Evolutionary conservation across 768 basidiomycete genomes (phyloP), one percentile per base, ranked within the genome.

Genomic region (Mycena galopus): DNA sequence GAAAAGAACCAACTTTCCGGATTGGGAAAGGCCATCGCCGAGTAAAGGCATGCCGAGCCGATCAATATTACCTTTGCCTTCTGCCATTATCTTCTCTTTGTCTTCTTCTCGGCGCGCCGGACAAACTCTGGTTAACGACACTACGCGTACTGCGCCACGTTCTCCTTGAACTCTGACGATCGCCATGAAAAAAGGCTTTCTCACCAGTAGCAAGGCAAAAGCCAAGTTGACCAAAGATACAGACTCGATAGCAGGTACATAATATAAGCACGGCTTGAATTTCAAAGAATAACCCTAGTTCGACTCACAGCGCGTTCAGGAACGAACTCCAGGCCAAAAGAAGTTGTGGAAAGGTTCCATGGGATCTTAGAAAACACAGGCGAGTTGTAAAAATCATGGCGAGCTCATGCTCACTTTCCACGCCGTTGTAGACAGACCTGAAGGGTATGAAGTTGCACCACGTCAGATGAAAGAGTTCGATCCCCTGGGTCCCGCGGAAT

Each of bases 161-260:
- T n/a, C n/a, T n/a, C n/a, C 16, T 17, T 56, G 29, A 27, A 6
- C 16, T 7, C 17, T 21, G 9, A 32, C 42, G 32, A 62, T 3
- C n/a, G n/a, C n/a, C 58, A 70, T 70, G 69, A 70, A 70, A 23
- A 61, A 32, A 37, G 69, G 69, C 4, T 70, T 70, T 51, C 56
- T 65, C 16, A 71, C 32, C 51, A 60, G 35, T 32, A 11, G 37
- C 57, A 71, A 71, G 37, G 70, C 70, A 9, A 60, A 65, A 32
- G 64, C 64, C 29, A 62, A 59, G 42, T 44, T 44, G n/a, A n/a
- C 62, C 16, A 67, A 67, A 29, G 69, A 57, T 30, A 58, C 42
- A 14, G 63, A 64, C 25, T 56, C 12, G 30, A 33, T 33, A 11
- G 61, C 60, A 75, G 62, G 71, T 47, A 4, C 8, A 33, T 30